phyloP scores from a whole-genome alignment of 164 flowering plant species.

The Cinnamomum micranthum region DNA sequence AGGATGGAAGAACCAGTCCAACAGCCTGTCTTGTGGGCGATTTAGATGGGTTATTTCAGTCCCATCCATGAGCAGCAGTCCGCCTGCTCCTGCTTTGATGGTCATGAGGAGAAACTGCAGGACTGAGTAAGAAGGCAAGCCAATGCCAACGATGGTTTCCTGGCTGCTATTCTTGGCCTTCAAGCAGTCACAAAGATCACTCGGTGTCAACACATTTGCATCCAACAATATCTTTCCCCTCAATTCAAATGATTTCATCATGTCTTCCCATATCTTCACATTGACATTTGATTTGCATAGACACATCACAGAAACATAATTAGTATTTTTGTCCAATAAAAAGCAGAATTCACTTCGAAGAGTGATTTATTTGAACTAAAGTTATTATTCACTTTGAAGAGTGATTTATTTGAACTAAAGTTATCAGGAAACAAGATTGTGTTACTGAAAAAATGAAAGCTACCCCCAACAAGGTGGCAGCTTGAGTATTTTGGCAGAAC shows the following conservation, averaged over 20 bases:
- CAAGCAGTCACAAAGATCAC: slow-evolving; percentile 63
- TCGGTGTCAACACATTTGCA: slow-evolving; percentile 38
- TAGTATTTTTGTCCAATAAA: not conserved
- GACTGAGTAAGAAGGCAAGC: slow-evolving; percentile 60
- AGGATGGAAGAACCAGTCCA: slow-evolving; percentile 91
- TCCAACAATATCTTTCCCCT: slow-evolving; percentile 66
- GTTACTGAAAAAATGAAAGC: not conserved
- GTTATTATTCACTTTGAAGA: not conserved
- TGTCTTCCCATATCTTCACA: slow-evolving; percentile 68
- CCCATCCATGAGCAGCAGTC: slow-evolving; percentile 55
- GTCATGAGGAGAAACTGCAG: slow-evolving; percentile 52
- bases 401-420: not conserved
- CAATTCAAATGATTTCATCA: slow-evolving; percentile 49
- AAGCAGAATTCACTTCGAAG: not conserved
- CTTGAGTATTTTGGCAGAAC: too few relatives aligned
- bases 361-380: not conserved
- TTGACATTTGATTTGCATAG: not conserved
- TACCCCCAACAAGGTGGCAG: not conserved
- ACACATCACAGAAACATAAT: not conserved
- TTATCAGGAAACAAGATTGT: not conserved
- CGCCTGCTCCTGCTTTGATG: slow-evolving; percentile 63
- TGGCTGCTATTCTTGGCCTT: slow-evolving; percentile 45
- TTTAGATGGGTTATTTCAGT: slow-evolving; percentile 60
- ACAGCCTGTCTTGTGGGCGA: slow-evolving; percentile 67
- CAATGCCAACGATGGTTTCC: slow-evolving; percentile 45